Percentiles rank a stretch among this genome's conserved stretches.
These are phyloP conservation scores for Saxispiralis lemnorum DNA, from an alignment of 495 filamentous ascomycete genomes.

Conservation along the genomic window DNA sequence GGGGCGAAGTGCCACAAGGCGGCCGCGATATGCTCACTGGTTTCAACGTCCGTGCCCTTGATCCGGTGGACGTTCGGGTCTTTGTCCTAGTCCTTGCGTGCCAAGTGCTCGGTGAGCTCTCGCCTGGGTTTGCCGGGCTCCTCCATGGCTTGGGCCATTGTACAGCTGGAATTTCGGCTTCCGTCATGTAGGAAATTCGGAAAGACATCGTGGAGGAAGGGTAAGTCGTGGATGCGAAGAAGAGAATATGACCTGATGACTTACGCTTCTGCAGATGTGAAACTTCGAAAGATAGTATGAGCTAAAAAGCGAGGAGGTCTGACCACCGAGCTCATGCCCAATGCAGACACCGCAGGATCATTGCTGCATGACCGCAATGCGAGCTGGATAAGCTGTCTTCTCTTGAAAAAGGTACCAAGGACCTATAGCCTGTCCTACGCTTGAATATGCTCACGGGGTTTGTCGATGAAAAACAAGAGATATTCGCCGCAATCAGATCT, in stretches of 20 bases:
- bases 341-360: neutral
- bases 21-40: conserved; percentile 4
- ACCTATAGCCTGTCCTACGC: too few species aligned
- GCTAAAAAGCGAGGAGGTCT: neutral
- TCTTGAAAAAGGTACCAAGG: too few species aligned
- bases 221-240: neutral
- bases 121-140: neutral
- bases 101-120: neutral
- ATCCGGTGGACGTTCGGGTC: neutral
- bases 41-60: conserved; percentile 9
- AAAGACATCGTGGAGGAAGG: conserved; percentile 7
- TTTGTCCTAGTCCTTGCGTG: neutral
- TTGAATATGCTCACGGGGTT: too few species aligned
- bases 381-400: too few species aligned
- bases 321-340: neutral
- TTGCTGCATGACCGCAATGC: too few species aligned
- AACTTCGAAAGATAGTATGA: neutral
- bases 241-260: neutral
- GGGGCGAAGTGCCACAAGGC: conserved; percentile 8
- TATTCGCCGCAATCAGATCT: too few species aligned
- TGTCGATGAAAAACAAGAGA: too few species aligned
- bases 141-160: conserved; percentile 3
- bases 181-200: conserved; percentile 1
- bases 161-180: conserved; percentile 10
- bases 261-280: too few species aligned